phyloP scores from a whole-genome alignment of 768 basidiomycete species.

The Agrocybe praecox region DNA sequence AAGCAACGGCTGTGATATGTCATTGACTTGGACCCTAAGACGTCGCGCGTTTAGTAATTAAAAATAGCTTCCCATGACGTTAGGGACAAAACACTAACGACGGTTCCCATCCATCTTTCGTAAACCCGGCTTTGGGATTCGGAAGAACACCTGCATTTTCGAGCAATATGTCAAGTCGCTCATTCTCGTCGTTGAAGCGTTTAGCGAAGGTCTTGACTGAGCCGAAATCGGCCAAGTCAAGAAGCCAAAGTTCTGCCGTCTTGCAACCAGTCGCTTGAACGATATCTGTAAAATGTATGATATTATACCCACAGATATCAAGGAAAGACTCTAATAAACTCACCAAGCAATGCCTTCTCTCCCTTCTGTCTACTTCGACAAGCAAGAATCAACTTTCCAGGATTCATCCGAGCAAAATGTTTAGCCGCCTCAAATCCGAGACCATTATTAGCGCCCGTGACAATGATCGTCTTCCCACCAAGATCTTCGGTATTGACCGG shows the following conservation, averaged over 20 bases:
- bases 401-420: constrained; percentile 46
- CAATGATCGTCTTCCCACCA: constrained; percentile 47
- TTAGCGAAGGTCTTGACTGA: constrained; percentile 42
- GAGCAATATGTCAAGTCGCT: constrained; percentile 36
- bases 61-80: no score
- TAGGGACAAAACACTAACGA: constrained; percentile 23
- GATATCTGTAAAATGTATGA: background rate
- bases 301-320: background rate
- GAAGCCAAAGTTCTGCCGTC: constrained; percentile 36
- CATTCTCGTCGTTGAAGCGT: constrained; percentile 31
- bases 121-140: constrained; percentile 9
- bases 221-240: constrained; percentile 43
- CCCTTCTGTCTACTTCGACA: constrained; percentile 37
- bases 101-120: constrained; percentile 41
- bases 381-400: constrained; percentile 37
- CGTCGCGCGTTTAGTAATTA: no score
- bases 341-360: constrained; percentile 34
- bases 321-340: constrained; percentile 11
- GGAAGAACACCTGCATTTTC: constrained; percentile 17
- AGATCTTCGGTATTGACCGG: constrained; percentile 37
- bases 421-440: constrained; percentile 48
- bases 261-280: constrained; percentile 32
- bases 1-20: constrained; percentile 42
- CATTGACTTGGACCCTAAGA: constrained; percentile 48
- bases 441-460: constrained; percentile 53